Base-by-base conservation (phyloP, 78 protist genomes). In the Andalucia godoyi region DNA sequence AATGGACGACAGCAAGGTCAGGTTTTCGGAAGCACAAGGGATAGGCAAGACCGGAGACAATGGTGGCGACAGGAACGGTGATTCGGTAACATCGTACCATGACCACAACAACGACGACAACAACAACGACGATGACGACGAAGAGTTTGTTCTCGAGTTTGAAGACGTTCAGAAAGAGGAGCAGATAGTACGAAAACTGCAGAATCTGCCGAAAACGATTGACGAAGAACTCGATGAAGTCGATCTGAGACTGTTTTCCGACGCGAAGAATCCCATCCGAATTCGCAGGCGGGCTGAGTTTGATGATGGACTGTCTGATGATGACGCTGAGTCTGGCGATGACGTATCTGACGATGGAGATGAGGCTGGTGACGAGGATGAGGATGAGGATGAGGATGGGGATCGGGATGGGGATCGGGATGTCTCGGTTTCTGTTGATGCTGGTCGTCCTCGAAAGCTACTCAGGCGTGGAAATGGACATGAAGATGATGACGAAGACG, bases 141-240 rank as follows among this genome's bases (percentile, higher is more conserved):
- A 66, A 4, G 74, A 18, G 37, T 57, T 29, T 30, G 74, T 10
- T 32, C 69, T 21, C 18, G 62, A 7, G 12, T n/a, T 23, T 12
- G 84, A 74, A n/a, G 87, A 80, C 54, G 93, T 84, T 46, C 84
- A 66, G 34, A 40, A 30, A 12, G 81, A 89, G 83, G 74, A 89
- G 42, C 29, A 45, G 10, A 18, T 21, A 41, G 70, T 91, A 55
- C 79, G 75, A 41, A 32, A 50, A 43, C 33, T 68, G 12, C 54
- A 21, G 41, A 37, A 13, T 43, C 37, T 71, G 30, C 43, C 70
- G 42, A 54, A 74, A 12, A 58, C 64, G 33, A 8, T 77, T 21
- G 62, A 63, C 57, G 32, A 17, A n/a, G 23, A 13, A 54, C 53
- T 45, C 17, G 43, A 1, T 27, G 62, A 42, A 1, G 70, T 21